phyloP scores from a whole-genome alignment of 2,329 filamentous ascomycete species.

The Domatiomyces globalis region DNA sequence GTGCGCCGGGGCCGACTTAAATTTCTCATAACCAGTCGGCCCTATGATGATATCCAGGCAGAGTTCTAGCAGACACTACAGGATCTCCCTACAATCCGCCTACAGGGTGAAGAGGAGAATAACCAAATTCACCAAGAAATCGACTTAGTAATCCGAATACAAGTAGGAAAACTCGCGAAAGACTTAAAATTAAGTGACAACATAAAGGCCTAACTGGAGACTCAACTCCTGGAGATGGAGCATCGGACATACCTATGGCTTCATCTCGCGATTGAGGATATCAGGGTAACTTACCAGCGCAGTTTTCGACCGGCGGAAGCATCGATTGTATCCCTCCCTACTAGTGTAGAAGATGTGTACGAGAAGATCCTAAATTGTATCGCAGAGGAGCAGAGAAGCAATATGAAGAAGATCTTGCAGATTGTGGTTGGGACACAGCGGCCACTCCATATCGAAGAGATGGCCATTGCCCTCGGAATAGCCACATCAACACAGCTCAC shows the following conservation, averaged over 20 bases:
- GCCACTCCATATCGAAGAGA: conserved; percentile 18
- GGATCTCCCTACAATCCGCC: conserved; percentile 7
- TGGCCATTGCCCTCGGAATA: conserved; percentile 16
- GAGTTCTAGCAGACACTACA: conserved; percentile 8
- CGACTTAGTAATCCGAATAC: conserved; percentile 11
- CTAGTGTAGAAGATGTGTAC: conserved; percentile 20
- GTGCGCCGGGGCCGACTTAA: conserved; percentile 10
- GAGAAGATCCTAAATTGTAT: conserved; percentile 17
- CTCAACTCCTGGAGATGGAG: conserved; percentile 13
- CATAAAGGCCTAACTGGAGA: conserved; percentile 4
- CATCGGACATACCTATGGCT: conserved; percentile 23
- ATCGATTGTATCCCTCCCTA: conserved; percentile 12
- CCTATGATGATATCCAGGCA: conserved; percentile 18
- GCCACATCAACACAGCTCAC: not conserved
- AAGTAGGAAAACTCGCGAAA: conserved; percentile 8
- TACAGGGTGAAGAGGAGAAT: conserved; percentile 16
- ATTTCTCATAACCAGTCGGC: conserved; percentile 21
- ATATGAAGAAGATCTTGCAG: conserved; percentile 13
- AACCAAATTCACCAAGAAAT: conserved; percentile 16
- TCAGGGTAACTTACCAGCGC: conserved; percentile 6
- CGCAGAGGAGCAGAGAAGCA: not conserved
- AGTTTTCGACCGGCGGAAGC: conserved; percentile 7
- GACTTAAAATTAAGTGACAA: not conserved
- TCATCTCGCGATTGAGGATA: conserved; percentile 15
- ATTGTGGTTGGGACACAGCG: conserved; percentile 19